A percentile compares a stretch with the other conserved stretches of the same genome.
These are phyloP conservation scores for Trichosporon ovoides DNA, from an alignment of 1,284 basidiomycete species.

Conservation along the genomic window DNA sequence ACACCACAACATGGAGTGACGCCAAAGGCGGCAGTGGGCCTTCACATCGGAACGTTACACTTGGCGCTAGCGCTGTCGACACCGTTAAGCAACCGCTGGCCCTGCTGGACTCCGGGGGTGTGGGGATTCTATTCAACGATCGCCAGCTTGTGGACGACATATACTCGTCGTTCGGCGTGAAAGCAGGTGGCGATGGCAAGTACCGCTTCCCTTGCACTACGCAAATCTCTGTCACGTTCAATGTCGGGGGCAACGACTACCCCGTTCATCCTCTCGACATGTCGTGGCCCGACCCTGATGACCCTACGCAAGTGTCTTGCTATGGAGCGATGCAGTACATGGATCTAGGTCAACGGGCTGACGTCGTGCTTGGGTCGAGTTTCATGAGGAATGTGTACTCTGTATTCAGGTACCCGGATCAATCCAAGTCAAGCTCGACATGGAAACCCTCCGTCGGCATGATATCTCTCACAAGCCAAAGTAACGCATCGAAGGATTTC, in stretches of 20 bases:
- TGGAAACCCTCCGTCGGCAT: constrained; percentile 46
- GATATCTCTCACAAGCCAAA: constrained; percentile 40
- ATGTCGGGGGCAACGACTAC: constrained; percentile 32
- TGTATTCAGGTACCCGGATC: constrained; percentile 46
- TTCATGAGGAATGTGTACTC: constrained; percentile 49
- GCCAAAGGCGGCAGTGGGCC: constrained; percentile 25
- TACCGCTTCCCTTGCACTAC: constrained; percentile 46
- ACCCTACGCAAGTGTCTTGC: constrained; percentile 35
- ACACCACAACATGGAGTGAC: constrained; percentile 28
- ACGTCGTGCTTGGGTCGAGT: constrained; percentile 42
- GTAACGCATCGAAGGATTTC: constrained; percentile 42
- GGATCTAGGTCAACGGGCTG: constrained; percentile 21
- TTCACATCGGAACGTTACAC: constrained; percentile 21
- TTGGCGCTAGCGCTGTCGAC: constrained; percentile 31
- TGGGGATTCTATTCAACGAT: constrained; percentile 39
- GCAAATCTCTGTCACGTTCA: constrained; percentile 40
- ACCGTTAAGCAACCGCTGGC: constrained; percentile 33
- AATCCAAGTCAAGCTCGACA: constrained; percentile 15
- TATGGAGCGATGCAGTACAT: constrained; percentile 45
- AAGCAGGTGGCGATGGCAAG: constrained; percentile 33
- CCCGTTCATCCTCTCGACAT: constrained; percentile 48
- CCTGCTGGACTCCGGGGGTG: constrained; percentile 47
- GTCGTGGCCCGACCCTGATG: constrained; percentile 38
- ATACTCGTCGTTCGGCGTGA: constrained; percentile 37
- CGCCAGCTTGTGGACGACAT: constrained; percentile 35